phyloP scores from a whole-genome alignment of 441 rosid species.

The Geranium incanum region DNA sequence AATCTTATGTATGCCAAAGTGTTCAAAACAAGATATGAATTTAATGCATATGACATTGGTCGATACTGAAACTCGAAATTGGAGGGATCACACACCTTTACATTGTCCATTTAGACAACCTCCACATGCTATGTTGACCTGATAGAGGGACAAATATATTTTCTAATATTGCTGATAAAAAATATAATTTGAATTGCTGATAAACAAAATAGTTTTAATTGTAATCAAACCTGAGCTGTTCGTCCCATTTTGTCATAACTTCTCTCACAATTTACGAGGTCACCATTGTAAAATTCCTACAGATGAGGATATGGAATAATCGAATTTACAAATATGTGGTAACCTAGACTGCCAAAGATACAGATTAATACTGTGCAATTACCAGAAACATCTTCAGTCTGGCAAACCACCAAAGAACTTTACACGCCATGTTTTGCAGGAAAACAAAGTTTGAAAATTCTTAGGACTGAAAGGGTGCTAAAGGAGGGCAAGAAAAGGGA shows the following conservation, averaged over 20 bases:
- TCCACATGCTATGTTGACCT: constrained; percentile 84
- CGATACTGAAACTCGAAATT: constrained; percentile 11
- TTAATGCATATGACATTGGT: constrained; percentile 12
- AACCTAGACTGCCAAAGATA: not conserved
- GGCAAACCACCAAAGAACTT: not conserved
- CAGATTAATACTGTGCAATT: constrained; percentile 1
- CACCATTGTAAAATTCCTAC: constrained; percentile 76
- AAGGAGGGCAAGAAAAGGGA: not conserved
- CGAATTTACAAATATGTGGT: constrained; percentile 11
- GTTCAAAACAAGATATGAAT: constrained; percentile 10
- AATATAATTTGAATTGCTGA: too few relatives aligned
- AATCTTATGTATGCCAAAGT: not conserved
- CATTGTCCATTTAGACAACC: constrained; percentile 65
- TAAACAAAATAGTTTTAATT: not conserved
- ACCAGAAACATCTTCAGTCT: not conserved
- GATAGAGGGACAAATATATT: constrained; percentile 25
- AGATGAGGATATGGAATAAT: constrained; percentile 20
- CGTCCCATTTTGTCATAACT: constrained; percentile 87
- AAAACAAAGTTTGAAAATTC: not conserved
- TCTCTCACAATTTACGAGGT: constrained; percentile 60
- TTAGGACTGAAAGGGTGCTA: not conserved
- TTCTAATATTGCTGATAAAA: not conserved
- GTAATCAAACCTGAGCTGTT: constrained; percentile 61
- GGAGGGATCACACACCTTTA: constrained; percentile 49
- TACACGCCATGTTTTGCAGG: not conserved